Percentiles rank a stretch among this genome's conserved stretches.
Evolutionary conservation across 331 rosid genomes (phyloP).

Genomic region (Dryas integrifolia): DNA sequence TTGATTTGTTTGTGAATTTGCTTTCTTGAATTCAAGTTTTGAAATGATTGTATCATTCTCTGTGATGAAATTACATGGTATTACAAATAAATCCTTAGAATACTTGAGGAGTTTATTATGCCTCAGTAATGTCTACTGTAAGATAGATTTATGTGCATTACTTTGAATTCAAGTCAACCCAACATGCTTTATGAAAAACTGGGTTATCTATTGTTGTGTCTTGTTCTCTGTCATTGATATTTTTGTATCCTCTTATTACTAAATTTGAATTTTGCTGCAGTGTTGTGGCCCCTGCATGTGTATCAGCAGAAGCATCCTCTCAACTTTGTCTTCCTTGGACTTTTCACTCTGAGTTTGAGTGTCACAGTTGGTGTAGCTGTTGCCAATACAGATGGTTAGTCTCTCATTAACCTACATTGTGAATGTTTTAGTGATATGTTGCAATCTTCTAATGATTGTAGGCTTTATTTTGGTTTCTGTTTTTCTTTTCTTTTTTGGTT

Average conservation of each 20-base stretch:
- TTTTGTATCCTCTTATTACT: background rate
- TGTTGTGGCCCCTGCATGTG: constrained; percentile 71
- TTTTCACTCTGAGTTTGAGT: constrained; percentile 73
- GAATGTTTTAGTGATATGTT: background rate
- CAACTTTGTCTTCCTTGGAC: constrained; percentile 79
- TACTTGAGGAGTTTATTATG: background rate
- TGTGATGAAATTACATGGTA: background rate
- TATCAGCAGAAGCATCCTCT: constrained; percentile 91
- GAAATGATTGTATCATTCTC: background rate
- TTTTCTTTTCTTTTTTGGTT: background rate
- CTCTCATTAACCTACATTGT: background rate
- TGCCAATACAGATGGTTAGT: constrained; percentile 74
- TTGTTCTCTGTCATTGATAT: background rate
- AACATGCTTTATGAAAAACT: background rate
- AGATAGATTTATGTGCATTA: background rate
- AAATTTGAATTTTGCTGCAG: constrained; percentile 38
- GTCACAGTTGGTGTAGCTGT: constrained; percentile 82
- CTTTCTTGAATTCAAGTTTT: background rate
- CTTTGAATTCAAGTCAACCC: background rate
- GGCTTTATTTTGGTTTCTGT: background rate
- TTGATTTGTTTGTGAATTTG: background rate
- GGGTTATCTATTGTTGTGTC: background rate
- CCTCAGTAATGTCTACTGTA: background rate
- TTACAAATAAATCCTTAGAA: background rate
- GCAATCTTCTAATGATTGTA: background rate